A percentile compares a stretch with the other conserved stretches of the same genome.
These are phyloP conservation scores for Neoboletus brunneissimus DNA, from an alignment of 768 basidiomycete genomes.

Conservation along the genomic window DNA sequence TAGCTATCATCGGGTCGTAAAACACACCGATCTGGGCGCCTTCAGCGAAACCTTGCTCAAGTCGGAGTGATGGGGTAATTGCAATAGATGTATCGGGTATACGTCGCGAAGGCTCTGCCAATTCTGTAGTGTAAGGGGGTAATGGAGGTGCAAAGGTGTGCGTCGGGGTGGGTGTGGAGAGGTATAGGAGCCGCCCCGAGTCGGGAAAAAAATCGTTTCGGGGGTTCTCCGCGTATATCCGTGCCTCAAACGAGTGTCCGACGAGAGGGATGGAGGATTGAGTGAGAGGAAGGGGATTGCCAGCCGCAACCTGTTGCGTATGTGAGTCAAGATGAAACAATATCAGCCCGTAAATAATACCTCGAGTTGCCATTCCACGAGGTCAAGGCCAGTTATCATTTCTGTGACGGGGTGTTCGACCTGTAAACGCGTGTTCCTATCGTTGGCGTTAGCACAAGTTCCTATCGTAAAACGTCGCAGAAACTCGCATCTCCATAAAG, in stretches of 20 bases:
- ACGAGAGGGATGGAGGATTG: slow-evolving; percentile 82
- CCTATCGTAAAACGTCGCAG: neutral
- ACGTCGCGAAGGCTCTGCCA: slow-evolving; percentile 21
- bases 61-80: slow-evolving; percentile 64
- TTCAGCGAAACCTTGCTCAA: slow-evolving; percentile 85
- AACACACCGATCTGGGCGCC: slow-evolving; percentile 82
- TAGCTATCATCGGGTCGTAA: slow-evolving; percentile 91
- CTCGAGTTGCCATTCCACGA: slow-evolving; percentile 95
- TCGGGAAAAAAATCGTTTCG: slow-evolving; percentile 92
- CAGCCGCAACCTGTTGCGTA: slow-evolving; percentile 67
- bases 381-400: slow-evolving; percentile 91
- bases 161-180: slow-evolving; percentile 76
- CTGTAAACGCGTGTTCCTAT: slow-evolving; percentile 80
- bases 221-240: slow-evolving; percentile 95
- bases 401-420: slow-evolving; percentile 94
- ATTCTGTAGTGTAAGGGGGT: slow-evolving; percentile 29
- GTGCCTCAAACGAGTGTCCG: slow-evolving; percentile 92
- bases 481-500: slow-evolving; percentile 90
- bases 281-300: slow-evolving; percentile 75
- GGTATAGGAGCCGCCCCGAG: slow-evolving; percentile 76
- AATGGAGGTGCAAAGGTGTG: slow-evolving; percentile 58
- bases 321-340: neutral
- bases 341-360: slow-evolving; percentile 32
- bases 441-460: neutral
- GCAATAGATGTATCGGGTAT: slow-evolving; percentile 15